Conservation (phyloP, 306 rosid genomes). For the Alnus rubra region DNA sequence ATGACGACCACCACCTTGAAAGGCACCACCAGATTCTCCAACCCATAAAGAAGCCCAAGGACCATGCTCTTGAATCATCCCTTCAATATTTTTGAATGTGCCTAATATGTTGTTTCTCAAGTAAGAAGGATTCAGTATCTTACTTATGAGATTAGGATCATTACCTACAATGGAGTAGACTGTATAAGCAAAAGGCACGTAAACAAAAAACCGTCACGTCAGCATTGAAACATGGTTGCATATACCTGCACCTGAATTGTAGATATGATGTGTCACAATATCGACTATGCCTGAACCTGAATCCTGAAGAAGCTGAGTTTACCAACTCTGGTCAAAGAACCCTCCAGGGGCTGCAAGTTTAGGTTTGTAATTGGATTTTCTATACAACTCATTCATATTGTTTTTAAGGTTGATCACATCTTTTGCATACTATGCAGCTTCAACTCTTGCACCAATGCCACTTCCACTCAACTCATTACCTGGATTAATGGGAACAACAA, state of each 20-base stretch:
- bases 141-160: conserved; percentile 54
- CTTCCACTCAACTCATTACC: conserved; percentile 92
- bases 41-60: conserved; percentile 93
- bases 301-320: conserved; percentile 61
- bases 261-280: conserved; percentile 72
- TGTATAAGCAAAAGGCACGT: too few relatives aligned
- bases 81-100: conserved; percentile 45
- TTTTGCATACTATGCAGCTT: conserved; percentile 75
- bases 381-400: conserved; percentile 50
- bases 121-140: conserved; percentile 63
- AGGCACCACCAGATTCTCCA: conserved; percentile 98
- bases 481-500: conserved; percentile 33
- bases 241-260: conserved; percentile 95
- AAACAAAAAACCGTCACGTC: too few relatives aligned
- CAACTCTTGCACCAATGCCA: conserved; percentile 81
- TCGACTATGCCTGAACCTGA: conserved; percentile 68
- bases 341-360: conserved; percentile 89
- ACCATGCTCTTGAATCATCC: conserved; percentile 55
- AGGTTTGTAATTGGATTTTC: conserved; percentile 49
- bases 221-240: too few relatives aligned
- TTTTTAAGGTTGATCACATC: conserved; percentile 68
- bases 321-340: conserved; percentile 80
- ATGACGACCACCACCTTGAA: conserved; percentile 76
- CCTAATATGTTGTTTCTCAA: conserved; percentile 47
- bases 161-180: conserved; percentile 66